These are phyloP conservation scores for Populus tremula DNA, from an alignment of 345 rosid species.

Conservation along the genomic window DNA sequence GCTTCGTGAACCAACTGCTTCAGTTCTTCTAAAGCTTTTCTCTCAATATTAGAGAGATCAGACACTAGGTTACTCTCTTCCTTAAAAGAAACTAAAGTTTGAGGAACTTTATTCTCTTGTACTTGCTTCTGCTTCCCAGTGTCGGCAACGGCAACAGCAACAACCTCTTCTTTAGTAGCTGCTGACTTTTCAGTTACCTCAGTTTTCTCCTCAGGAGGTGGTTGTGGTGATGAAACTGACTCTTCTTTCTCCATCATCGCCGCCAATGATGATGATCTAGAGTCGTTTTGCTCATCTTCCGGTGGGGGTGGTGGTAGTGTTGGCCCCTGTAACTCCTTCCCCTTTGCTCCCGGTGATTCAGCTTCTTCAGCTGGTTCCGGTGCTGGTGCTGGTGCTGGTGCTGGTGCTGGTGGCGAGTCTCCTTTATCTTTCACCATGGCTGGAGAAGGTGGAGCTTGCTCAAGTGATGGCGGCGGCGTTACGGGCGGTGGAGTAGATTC, in stretches of 20 bases:
- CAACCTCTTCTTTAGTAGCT: slow-evolving; percentile 26
- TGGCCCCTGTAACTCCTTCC: slow-evolving; percentile 10
- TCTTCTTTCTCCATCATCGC: slow-evolving; percentile 52
- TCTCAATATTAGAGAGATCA: slow-evolving; percentile 52
- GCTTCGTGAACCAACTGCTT: slow-evolving; percentile 59
- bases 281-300: neutral
- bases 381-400: neutral
- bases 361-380: neutral
- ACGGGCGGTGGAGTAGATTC: slow-evolving; percentile 17
- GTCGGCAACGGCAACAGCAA: slow-evolving; percentile 9
- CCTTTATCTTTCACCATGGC: neutral
- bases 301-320: neutral
- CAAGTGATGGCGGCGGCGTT: neutral
- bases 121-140: slow-evolving; percentile 5
- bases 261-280: slow-evolving; percentile 31
- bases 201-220: neutral
- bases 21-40: slow-evolving; percentile 59
- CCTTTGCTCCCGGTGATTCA: neutral
- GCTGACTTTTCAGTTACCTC: neutral
- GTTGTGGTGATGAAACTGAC: neutral
- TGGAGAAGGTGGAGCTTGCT: neutral
- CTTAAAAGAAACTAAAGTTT: slow-evolving; percentile 48
- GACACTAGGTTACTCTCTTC: slow-evolving; percentile 62
- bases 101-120: slow-evolving; percentile 33
- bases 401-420: neutral